phyloP scores from a whole-genome alignment of 768 basidiomycete species.

The Tubosaeta brunneosetosa region DNA sequence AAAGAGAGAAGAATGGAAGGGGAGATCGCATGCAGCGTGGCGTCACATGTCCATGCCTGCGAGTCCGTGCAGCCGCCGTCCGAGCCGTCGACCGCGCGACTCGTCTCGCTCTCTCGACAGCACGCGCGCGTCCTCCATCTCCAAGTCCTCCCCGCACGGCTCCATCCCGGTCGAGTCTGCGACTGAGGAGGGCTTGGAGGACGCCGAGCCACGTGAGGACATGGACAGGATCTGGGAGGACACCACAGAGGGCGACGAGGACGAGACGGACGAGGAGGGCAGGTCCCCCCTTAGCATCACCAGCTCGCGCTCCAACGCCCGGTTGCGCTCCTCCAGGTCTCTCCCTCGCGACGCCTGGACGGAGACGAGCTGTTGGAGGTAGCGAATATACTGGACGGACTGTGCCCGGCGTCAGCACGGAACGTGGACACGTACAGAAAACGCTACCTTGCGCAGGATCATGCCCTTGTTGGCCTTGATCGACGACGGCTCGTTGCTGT shows the following conservation, averaged over 20 bases:
- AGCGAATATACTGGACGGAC: conserved; percentile 56
- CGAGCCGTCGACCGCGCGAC: conserved; percentile 17
- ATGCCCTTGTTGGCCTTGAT: conserved; percentile 95
- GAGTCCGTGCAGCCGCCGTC: conserved; percentile 11
- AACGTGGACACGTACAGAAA: background rate
- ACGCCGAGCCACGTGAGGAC: conserved; percentile 9
- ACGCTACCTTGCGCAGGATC: conserved; percentile 71
- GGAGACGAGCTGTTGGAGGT: conserved; percentile 81
- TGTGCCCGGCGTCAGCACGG: conserved; percentile 13
- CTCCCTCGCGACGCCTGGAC: conserved; percentile 75
- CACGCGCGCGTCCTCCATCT: conserved; percentile 14
- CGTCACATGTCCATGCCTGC: conserved; percentile 15
- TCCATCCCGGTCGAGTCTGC: background rate
- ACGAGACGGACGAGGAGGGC: conserved; percentile 7
- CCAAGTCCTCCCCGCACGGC: conserved; percentile 10
- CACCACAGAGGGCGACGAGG: conserved; percentile 15
- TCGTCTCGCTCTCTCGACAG: conserved; percentile 2
- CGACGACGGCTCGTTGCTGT: conserved; percentile 34
- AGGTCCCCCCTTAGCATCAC: conserved; percentile 20
- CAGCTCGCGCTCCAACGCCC: conserved; percentile 31
- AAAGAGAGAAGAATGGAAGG: background rate
- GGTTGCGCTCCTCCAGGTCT: conserved; percentile 72
- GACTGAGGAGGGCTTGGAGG: conserved; percentile 10
- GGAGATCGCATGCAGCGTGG: background rate
- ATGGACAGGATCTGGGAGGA: conserved; percentile 18